Percentiles rank a stretch among this genome's conserved stretches.
Conservation (phyloP, 352 stramenopile genomes). For the Saprolegnia parasitica region DNA sequence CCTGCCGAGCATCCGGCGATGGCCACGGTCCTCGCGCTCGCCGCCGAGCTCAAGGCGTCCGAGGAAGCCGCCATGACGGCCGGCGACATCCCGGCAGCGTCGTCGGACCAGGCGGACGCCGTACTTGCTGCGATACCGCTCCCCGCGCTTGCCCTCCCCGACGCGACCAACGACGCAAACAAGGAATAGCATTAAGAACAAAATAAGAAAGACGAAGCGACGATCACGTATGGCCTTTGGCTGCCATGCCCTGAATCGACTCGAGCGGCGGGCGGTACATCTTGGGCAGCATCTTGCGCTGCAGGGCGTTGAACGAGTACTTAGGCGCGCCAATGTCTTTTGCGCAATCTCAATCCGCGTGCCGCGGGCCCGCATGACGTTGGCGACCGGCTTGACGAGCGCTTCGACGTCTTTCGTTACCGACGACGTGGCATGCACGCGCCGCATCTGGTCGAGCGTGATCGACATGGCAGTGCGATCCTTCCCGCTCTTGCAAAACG, state of each 20-base stretch:
- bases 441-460: conserved; percentile 91
- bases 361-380: conserved; percentile 88
- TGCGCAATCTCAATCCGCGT: conserved; percentile 92
- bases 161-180: too few species aligned
- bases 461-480: conserved; percentile 97
- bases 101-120: background rate
- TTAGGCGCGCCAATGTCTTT: conserved; percentile 93
- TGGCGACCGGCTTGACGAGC: conserved; percentile 41
- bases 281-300: conserved; percentile 93
- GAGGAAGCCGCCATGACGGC: background rate
- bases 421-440: conserved; percentile 50
- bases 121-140: background rate
- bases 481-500: conserved; percentile 98
- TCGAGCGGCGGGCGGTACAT: conserved; percentile 86
- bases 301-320: conserved; percentile 97
- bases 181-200: too few species aligned
- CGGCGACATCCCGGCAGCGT: background rate
- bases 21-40: background rate
- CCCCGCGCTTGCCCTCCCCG: background rate
- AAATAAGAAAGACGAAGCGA: background rate
- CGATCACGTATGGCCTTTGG: conserved; percentile 34
- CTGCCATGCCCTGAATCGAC: conserved; percentile 89
- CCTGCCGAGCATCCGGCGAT: background rate
- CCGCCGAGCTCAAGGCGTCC: background rate
- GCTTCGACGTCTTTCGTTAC: conserved; percentile 47